Evolutionary conservation across 176 grass and related monocot species (phyloP).

Genomic region (Oryza glumipatula): DNA sequence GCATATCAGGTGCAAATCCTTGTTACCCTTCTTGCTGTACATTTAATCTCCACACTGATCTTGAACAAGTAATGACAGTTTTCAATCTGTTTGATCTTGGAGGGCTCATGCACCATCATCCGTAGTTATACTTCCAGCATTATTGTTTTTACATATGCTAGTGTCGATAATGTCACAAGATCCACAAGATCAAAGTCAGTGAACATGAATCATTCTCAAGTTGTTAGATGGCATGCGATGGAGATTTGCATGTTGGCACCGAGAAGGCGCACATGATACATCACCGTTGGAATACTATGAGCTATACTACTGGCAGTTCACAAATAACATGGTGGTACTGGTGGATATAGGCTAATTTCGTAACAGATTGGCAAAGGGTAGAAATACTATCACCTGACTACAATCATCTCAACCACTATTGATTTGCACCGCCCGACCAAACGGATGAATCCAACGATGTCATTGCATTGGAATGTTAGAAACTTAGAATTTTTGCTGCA

Average conservation of each 20-base stretch:
- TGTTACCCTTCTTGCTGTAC: neutral
- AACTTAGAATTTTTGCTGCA: neutral
- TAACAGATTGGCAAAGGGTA: neutral
- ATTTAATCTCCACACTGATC: neutral
- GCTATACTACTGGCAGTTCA: neutral
- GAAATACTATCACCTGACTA: neutral
- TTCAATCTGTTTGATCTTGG: neutral
- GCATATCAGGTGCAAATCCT: slow-evolving; percentile 13
- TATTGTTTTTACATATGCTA: slow-evolving; percentile 11
- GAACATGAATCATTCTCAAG: slow-evolving; percentile 25
- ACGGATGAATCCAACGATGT: too few species aligned
- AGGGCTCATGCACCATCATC: neutral
- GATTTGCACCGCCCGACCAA: too few species aligned
- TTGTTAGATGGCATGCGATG: slow-evolving; percentile 21
- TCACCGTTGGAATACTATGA: slow-evolving; percentile 16
- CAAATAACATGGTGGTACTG: neutral
- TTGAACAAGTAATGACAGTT: slow-evolving; percentile 8
- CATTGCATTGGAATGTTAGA: slow-evolving; percentile 2
- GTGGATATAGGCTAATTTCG: neutral
- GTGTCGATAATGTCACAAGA: slow-evolving; percentile 3
- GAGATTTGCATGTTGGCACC: neutral
- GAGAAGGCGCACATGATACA: slow-evolving; percentile 1
- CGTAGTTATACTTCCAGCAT: neutral
- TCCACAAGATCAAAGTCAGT: neutral
- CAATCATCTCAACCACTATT: slow-evolving; percentile 6